phyloP scores from a whole-genome alignment of 2,329 filamentous ascomycete genomes.

The Alternaria alternata region DNA sequence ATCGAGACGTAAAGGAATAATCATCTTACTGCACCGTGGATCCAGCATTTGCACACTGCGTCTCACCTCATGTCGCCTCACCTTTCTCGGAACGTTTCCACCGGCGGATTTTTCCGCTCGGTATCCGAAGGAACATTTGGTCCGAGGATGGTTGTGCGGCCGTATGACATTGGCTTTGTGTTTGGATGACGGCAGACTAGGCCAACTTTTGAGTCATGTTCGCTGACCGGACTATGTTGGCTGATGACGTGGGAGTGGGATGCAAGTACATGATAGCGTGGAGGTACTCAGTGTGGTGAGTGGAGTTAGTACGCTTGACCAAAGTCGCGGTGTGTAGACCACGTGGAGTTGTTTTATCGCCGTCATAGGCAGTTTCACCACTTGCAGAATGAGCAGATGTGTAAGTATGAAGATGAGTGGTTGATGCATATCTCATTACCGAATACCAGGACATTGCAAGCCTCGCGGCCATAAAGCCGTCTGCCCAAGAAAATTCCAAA shows the following conservation, averaged over 20 bases:
- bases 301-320: not conserved
- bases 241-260: slow-evolving; percentile 14
- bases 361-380: not conserved
- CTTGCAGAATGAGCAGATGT: not conserved
- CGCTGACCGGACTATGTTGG: slow-evolving; percentile 24
- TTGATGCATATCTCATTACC: slow-evolving; percentile 1
- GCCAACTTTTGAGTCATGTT: not conserved
- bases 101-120: not conserved
- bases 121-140: not conserved
- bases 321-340: not conserved
- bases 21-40: not conserved
- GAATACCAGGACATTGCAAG: not conserved
- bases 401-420: not conserved
- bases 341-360: not conserved
- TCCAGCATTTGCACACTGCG: not conserved
- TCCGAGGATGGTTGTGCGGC: not conserved
- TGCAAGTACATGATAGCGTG: not conserved
- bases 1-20: not conserved
- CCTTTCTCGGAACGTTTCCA: not conserved
- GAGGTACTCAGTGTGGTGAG: not conserved
- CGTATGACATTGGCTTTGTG: not conserved
- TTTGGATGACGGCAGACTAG: not conserved
- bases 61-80: not conserved
- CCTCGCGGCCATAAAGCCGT: not conserved
- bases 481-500: not conserved